Evolutionary conservation across 305 asterid species (phyloP).

Genomic region (Solanum hybrid): DNA sequence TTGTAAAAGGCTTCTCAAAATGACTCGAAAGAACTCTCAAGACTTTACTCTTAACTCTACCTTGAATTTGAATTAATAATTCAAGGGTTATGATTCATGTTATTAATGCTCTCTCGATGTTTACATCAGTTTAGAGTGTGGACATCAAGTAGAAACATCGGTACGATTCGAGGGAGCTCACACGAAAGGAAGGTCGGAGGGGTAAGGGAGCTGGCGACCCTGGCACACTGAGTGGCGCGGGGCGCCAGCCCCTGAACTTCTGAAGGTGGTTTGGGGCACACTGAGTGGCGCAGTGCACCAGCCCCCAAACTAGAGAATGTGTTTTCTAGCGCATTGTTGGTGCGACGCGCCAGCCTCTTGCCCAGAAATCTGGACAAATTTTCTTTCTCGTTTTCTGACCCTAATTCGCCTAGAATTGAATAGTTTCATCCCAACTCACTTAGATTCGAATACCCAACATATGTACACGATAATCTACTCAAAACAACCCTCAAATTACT

Average conservation of each 20-base stretch:
- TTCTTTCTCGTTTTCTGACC: background rate
- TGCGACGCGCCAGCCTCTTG: background rate
- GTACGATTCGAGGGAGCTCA: background rate
- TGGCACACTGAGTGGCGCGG: too few relatives aligned
- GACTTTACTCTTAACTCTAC: background rate
- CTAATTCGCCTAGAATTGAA: too few relatives aligned
- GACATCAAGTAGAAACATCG: background rate
- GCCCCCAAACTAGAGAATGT: background rate
- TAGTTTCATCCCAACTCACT: background rate
- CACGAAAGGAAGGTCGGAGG: background rate
- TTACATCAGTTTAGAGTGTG: background rate
- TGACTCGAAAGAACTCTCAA: background rate
- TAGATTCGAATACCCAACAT: background rate
- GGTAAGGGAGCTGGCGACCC: background rate
- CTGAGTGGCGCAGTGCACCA: background rate
- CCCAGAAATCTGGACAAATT: background rate
- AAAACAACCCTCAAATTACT: background rate
- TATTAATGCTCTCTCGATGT: background rate
- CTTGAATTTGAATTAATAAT: background rate
- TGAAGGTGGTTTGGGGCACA: too few relatives aligned
- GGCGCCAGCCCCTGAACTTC: too few relatives aligned
- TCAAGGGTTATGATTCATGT: background rate
- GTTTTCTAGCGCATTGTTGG: background rate
- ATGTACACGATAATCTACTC: background rate
- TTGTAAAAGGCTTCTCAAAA: background rate